These are phyloP conservation scores for Pneumocystis sp. DNA, from an alignment of 1,139 yeast genomes.

Conservation along the genomic window DNA sequence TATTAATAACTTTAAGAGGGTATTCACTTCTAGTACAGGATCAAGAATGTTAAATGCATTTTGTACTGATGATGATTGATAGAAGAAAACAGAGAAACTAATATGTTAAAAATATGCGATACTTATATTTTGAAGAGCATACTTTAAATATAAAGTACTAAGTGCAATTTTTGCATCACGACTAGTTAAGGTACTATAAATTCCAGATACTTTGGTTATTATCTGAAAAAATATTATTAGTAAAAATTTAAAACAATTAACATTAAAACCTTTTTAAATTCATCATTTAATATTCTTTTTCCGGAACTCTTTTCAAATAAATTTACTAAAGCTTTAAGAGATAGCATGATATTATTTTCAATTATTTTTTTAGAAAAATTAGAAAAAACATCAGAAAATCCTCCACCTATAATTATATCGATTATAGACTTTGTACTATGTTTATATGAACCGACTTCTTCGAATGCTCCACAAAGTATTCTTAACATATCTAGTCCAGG, in stretches of 20 bases:
- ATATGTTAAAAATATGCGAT: slow-evolving; percentile 16
- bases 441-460: slow-evolving; percentile 1
- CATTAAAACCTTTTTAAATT: neutral
- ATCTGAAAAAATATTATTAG: neutral
- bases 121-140: neutral
- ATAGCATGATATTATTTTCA: slow-evolving; percentile 18
- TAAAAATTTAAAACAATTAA: neutral
- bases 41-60: slow-evolving; percentile 5
- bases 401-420: slow-evolving; percentile 5
- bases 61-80: slow-evolving; percentile 17
- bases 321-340: slow-evolving; percentile 16
- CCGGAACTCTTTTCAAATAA: slow-evolving; percentile 5
- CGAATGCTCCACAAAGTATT: neutral
- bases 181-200: neutral
- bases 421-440: neutral
- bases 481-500: slow-evolving; percentile 48
- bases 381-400: slow-evolving; percentile 1
- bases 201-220: neutral
- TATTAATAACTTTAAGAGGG: slow-evolving; percentile 13
- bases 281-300: neutral
- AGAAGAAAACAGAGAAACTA: slow-evolving; percentile 32
- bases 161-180: neutral
- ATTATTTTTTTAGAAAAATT: neutral
- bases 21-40: slow-evolving; percentile 9
- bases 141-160: slow-evolving; percentile 1